phyloP scores from a whole-genome alignment of 176 grass and related monocot genomes.

The Oryza officinalis region DNA sequence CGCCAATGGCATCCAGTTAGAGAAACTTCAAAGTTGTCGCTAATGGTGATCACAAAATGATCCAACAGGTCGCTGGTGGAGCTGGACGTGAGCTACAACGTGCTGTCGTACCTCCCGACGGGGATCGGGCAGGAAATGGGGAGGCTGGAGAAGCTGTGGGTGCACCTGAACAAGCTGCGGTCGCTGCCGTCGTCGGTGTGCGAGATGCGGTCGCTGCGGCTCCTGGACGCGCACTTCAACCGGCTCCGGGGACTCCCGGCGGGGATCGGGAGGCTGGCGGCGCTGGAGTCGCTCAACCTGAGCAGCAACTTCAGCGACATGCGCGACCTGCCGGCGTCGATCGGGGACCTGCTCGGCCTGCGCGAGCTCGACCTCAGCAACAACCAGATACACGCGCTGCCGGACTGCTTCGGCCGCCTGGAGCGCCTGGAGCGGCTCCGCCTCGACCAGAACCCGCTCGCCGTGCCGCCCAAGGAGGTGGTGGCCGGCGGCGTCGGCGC shows the following conservation, averaged over 20 bases:
- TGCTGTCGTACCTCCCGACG: conserved; percentile 74
- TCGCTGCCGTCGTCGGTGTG: conserved; percentile 82
- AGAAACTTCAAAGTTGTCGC: neutral
- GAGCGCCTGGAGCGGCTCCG: conserved; percentile 55
- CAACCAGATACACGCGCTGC: conserved; percentile 79
- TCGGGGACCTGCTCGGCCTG: conserved; percentile 66
- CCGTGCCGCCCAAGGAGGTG: conserved; percentile 60
- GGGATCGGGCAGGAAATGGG: conserved; percentile 74
- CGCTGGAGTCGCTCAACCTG: conserved; percentile 78
- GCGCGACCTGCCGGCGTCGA: conserved; percentile 55
- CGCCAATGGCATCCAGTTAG: too few species aligned
- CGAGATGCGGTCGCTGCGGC: conserved; percentile 67
- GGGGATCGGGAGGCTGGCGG: conserved; percentile 66
- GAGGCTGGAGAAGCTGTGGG: conserved; percentile 56
- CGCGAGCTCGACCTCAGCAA: conserved; percentile 93
- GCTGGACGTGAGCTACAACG: conserved; percentile 83
- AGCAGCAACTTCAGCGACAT: conserved; percentile 94
- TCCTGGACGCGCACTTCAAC: conserved; percentile 89
- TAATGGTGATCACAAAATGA: neutral
- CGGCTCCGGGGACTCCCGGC: conserved; percentile 66
- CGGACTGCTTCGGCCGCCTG: conserved; percentile 71
- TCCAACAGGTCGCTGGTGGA: conserved; percentile 65
- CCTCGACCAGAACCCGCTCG: conserved; percentile 83
- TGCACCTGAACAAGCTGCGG: conserved; percentile 89
- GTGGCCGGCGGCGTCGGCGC: conserved; percentile 42